phyloP scores from a whole-genome alignment of 257 asterid species.

The Rauvolfia tetraphylla region DNA sequence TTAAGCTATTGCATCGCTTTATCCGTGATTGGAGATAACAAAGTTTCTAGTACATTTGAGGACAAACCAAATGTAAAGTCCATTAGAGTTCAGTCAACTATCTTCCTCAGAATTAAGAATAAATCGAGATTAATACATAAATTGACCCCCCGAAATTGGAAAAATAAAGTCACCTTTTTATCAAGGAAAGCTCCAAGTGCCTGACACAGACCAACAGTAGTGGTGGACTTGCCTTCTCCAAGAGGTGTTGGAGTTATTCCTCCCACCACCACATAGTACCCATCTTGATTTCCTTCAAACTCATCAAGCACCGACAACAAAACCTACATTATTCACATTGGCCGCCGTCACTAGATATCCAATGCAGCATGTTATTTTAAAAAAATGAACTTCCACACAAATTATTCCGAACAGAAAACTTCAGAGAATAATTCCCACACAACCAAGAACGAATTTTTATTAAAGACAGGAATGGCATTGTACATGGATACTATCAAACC shows the following conservation, averaged over 20 bases:
- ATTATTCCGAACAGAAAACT: not conserved
- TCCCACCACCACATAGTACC: slow-evolving; percentile 95
- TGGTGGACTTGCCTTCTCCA: slow-evolving; percentile 97
- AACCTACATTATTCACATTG: slow-evolving; percentile 44
- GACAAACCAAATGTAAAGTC: not conserved
- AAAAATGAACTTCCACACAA: not conserved
- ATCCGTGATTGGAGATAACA: not conserved
- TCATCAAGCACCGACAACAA: slow-evolving; percentile 73
- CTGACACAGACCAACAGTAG: slow-evolving; percentile 96
- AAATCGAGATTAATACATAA: not conserved
- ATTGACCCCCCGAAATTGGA: not conserved
- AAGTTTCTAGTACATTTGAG: not conserved
- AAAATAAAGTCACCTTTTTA: slow-evolving; percentile 55
- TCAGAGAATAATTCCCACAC: not conserved
- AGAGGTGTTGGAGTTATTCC: slow-evolving; percentile 99
- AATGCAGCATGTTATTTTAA: not conserved
- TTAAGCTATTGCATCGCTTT: no score
- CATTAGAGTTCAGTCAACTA: not conserved
- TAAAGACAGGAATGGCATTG: not conserved
- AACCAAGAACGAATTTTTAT: not conserved
- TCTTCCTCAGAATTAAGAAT: not conserved
- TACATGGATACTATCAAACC: no score
- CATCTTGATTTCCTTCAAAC: slow-evolving; percentile 57
- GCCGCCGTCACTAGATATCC: not conserved
- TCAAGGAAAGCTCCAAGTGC: slow-evolving; percentile 96